Conservation (phyloP, 306 rosid genomes). For the Quercus glauca region DNA sequence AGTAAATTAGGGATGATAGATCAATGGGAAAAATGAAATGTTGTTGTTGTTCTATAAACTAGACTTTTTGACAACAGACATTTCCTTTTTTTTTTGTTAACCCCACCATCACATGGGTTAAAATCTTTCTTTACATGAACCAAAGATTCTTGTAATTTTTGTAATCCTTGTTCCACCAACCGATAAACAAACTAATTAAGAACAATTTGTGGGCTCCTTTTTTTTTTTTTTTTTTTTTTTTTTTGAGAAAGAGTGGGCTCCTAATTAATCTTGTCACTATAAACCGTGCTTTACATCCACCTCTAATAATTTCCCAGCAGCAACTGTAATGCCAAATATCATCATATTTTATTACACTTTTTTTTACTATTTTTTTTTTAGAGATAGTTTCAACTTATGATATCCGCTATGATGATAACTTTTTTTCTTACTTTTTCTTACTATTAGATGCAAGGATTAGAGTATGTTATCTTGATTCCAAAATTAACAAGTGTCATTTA, state of each 20-base stretch:
- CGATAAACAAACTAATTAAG: not conserved
- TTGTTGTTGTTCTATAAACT: not conserved
- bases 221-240: not conserved
- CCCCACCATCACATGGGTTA: conserved; percentile 31
- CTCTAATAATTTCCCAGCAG: not conserved
- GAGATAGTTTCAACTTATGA: fast-evolving
- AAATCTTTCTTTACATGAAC: conserved; percentile 8
- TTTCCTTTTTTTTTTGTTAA: not conserved
- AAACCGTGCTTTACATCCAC: not conserved
- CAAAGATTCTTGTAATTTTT: conserved; percentile 13
- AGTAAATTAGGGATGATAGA: not conserved
- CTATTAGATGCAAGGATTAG: not conserved
- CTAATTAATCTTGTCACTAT: not conserved
- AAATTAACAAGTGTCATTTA: not conserved
- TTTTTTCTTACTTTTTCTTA: not conserved
- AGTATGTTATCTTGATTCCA: not conserved
- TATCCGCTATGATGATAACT: fast-evolving
- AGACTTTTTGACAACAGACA: not conserved
- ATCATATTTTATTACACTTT: not conserved
- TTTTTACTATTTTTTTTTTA: no score
- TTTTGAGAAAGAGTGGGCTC: not conserved
- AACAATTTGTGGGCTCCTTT: conserved; percentile 5
- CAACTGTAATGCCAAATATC: conserved; percentile 21
- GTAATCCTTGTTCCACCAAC: conserved; percentile 15
- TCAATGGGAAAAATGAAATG: not conserved